Evolutionary conservation across 2,329 filamentous ascomycete genomes (phyloP).

Genomic region (Cryphonectria parasitica): DNA sequence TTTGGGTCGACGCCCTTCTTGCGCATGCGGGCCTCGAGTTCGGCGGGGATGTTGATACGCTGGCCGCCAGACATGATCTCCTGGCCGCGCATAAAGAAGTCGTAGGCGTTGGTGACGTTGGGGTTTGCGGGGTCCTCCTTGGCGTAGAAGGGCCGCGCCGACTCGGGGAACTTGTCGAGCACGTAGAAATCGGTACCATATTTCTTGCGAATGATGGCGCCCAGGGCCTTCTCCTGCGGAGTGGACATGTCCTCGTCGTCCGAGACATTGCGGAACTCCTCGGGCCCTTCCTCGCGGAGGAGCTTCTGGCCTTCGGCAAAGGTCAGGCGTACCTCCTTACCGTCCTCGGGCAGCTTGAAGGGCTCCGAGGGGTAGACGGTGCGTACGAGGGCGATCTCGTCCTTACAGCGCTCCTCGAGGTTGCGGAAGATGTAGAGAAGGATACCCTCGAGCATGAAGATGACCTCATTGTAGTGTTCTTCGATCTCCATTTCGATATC

Average conservation of each 20-base stretch:
- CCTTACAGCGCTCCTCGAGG: conserved; percentile 67
- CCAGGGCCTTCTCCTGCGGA: conserved; percentile 86
- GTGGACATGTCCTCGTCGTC: conserved; percentile 83
- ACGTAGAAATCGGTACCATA: conserved; percentile 96
- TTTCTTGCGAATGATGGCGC: conserved; percentile 82
- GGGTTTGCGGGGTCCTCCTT: conserved; percentile 73
- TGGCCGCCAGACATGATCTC: conserved; percentile 92
- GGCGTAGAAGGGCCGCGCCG: conserved; percentile 89
- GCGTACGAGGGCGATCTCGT: conserved; percentile 74
- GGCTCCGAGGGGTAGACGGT: conserved; percentile 76
- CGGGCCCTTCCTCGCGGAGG: conserved; percentile 72
- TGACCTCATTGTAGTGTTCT: conserved; percentile 76
- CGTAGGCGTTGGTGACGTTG: conserved; percentile 69
- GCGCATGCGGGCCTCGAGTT: conserved; percentile 78
- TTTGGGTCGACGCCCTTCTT: conserved; percentile 80
- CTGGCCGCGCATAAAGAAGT: conserved; percentile 91
- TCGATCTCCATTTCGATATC: conserved; percentile 91
- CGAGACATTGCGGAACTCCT: conserved; percentile 67
- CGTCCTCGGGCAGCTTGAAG: conserved; percentile 74
- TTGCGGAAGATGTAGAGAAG: conserved; percentile 80
- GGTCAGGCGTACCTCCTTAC: conserved; percentile 75
- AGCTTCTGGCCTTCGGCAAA: conserved; percentile 80
- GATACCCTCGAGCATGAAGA: conserved; percentile 71
- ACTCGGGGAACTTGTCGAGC: conserved; percentile 92
- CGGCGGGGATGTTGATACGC: conserved; percentile 79